Evolutionary conservation across 306 rosid species (phyloP).

Genomic region (Acacia crassicarpa): DNA sequence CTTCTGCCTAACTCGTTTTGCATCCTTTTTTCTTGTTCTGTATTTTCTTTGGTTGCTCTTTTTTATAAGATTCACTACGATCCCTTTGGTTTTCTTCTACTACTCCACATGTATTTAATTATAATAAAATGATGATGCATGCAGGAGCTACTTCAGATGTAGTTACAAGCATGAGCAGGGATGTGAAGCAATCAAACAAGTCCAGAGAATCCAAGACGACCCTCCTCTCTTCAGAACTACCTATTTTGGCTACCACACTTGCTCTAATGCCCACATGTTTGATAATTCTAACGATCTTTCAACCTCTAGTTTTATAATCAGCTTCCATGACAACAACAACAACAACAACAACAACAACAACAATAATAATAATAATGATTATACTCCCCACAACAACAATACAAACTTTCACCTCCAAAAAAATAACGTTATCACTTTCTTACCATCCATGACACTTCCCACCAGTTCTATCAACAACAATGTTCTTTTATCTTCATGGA

Average conservation of each 20-base stretch:
- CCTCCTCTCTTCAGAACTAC: conserved; percentile 54
- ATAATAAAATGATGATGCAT: background rate
- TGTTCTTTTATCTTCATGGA: no score
- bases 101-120: no score
- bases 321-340: conserved; percentile 41
- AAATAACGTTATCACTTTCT: no score
- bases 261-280: conserved; percentile 50
- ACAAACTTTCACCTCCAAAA: no score
- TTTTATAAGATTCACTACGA: no score
- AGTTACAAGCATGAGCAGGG: conserved; percentile 66
- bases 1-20: no score
- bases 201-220: conserved; percentile 54
- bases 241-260: conserved; percentile 57
- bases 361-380: background rate
- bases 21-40: no score
- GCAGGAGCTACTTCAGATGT: conserved; percentile 78
- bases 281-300: conserved; percentile 34
- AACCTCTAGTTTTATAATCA: conserved; percentile 34
- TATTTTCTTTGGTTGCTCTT: no score
- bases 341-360: background rate
- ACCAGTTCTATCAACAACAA: no score
- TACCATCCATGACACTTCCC: no score
- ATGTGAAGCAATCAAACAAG: conserved; percentile 76
- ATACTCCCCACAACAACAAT: no score
- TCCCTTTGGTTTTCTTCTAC: no score